Percentiles rank a stretch among this genome's conserved stretches.
Conservation (phyloP, 768 basidiomycete species). For the Mycena pura region DNA sequence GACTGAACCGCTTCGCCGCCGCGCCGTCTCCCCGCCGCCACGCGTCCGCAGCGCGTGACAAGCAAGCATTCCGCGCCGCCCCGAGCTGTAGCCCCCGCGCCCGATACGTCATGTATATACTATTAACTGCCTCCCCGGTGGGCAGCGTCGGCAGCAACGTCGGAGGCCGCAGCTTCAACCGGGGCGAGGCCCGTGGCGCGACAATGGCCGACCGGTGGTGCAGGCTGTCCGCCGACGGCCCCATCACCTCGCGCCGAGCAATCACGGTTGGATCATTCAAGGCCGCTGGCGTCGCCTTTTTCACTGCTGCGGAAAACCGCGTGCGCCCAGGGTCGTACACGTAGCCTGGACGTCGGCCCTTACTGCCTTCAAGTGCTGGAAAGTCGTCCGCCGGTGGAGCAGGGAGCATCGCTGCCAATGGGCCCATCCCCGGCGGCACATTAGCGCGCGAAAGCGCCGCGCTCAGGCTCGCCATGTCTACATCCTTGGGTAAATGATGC, state of each 20-base stretch:
- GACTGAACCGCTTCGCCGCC: constrained; percentile 91
- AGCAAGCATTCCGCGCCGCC: constrained; percentile 90
- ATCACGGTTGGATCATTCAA: constrained; percentile 47
- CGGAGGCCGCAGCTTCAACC: constrained; percentile 84
- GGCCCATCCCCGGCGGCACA: constrained; percentile 55
- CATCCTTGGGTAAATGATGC: constrained; percentile 88
- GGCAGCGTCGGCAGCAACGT: constrained; percentile 85
- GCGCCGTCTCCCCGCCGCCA: constrained; percentile 97
- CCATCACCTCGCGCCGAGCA: constrained; percentile 63
- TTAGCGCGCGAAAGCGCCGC: constrained; percentile 72
- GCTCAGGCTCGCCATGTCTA: constrained; percentile 76
- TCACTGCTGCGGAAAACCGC: constrained; percentile 89
- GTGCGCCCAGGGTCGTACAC: constrained; percentile 79
- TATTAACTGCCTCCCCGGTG: constrained; percentile 82
- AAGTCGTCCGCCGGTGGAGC: constrained; percentile 69
- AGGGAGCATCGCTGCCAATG: constrained; percentile 48
- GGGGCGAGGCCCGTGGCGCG: constrained; percentile 82
- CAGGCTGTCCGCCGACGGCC: constrained; percentile 64
- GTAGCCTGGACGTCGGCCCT: constrained; percentile 52
- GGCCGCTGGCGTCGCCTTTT: constrained; percentile 57
- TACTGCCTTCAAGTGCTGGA: constrained; percentile 61
- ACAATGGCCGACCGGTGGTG: constrained; percentile 74
- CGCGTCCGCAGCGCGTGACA: constrained; percentile 94
- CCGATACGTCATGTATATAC: constrained; percentile 88
- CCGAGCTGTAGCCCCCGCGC: constrained; percentile 90